These are phyloP conservation scores for Alternaria alternata DNA, from an alignment of 2,329 filamentous ascomycete species.

Conservation along the genomic window DNA sequence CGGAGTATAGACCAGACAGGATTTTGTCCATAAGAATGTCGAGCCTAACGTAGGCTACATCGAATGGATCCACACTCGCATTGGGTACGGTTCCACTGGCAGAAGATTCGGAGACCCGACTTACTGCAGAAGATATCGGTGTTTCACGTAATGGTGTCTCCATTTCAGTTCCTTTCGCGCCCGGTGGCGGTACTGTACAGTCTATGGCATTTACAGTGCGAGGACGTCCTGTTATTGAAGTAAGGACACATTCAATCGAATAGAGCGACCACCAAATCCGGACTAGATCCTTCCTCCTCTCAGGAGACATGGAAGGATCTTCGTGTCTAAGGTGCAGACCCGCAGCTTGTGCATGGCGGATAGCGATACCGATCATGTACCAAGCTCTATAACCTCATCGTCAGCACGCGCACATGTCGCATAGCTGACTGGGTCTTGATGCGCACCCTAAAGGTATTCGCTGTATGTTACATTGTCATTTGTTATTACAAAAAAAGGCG, in stretches of 20 bases:
- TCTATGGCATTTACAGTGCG: conserved; percentile 40
- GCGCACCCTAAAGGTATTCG: background rate
- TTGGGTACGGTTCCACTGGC: background rate
- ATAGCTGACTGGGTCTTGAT: background rate
- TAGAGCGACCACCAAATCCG: conserved; percentile 52
- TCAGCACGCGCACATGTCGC: conserved; percentile 15
- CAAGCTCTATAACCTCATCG: conserved; percentile 41
- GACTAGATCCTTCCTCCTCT: conserved; percentile 40
- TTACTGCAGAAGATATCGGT: background rate
- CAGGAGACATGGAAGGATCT: conserved; percentile 22
- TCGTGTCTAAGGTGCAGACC: conserved; percentile 49
- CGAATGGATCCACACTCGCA: background rate
- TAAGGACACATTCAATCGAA: conserved; percentile 44
- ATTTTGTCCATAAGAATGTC: conserved; percentile 26
- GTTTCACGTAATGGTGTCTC: conserved; percentile 10
- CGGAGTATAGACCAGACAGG: conserved; percentile 42
- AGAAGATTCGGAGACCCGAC: background rate
- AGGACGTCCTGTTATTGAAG: conserved; percentile 48
- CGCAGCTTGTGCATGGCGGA: conserved; percentile 47
- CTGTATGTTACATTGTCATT: background rate
- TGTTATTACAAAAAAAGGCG: background rate
- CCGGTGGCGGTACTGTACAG: conserved; percentile 34
- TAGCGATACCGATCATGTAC: conserved; percentile 45
- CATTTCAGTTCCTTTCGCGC: conserved; percentile 8
- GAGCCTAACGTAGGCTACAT: conserved; percentile 18